These are phyloP conservation scores for Areca catechu DNA, from an alignment of 176 grass and related monocot genomes.

Conservation along the genomic window DNA sequence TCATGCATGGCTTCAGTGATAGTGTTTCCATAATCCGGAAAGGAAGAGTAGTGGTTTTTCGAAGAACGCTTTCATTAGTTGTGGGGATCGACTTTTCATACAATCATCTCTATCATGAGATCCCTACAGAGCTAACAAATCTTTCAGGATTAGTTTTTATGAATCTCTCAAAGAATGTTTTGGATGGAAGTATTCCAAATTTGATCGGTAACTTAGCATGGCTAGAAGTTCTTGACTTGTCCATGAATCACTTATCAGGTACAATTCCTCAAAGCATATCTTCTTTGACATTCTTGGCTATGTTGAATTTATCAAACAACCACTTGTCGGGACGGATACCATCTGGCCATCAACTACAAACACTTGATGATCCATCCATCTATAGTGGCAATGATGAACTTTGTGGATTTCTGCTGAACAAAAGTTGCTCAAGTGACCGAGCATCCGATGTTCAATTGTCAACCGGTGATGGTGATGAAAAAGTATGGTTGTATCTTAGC, in stretches of 20 bases:
- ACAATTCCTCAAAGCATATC: constrained; percentile 33
- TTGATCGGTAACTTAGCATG: constrained; percentile 24
- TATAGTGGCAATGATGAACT: constrained; percentile 48
- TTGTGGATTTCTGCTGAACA: constrained; percentile 37
- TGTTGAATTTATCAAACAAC: constrained; percentile 50
- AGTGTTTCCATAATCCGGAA: constrained; percentile 35
- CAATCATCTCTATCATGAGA: constrained; percentile 31
- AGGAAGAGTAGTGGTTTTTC: constrained; percentile 26
- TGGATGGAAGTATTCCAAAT: constrained; percentile 27
- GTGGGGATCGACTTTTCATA: constrained; percentile 46
- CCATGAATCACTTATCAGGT: constrained; percentile 35
- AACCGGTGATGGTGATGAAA: background rate
- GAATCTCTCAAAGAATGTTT: constrained; percentile 54
- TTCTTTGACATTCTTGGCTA: constrained; percentile 5
- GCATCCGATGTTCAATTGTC: background rate
- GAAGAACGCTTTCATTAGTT: constrained; percentile 34
- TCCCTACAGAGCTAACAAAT: constrained; percentile 34
- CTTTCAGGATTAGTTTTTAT: constrained; percentile 49
- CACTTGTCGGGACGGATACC: constrained; percentile 47
- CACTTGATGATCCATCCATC: constrained; percentile 25
- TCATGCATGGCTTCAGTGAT: too few species aligned
- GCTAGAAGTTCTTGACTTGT: constrained; percentile 56
- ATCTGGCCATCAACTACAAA: constrained; percentile 42
- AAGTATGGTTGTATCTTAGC: constrained; percentile 33
- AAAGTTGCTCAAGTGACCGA: constrained; percentile 15